phyloP scores from a whole-genome alignment of 345 rosid genomes.

The Acer saccharum region DNA sequence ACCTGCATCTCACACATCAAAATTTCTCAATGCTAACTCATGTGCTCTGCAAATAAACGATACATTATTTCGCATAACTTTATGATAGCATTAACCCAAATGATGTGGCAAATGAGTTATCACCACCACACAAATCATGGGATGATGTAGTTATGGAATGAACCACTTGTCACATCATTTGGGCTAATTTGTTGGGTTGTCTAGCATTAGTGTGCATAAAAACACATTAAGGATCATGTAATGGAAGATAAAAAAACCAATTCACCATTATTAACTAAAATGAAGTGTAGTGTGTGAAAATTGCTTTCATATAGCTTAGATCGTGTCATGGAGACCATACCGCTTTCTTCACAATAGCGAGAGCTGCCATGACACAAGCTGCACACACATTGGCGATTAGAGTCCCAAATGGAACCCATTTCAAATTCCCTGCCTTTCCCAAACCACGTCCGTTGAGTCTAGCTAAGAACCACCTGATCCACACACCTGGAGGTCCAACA shows the following conservation, averaged over 20 bases:
- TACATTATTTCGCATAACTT: neutral
- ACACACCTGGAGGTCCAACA: slow-evolving; percentile 79
- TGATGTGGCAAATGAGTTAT: too few relatives aligned
- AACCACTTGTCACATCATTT: too few relatives aligned
- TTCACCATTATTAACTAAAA: neutral
- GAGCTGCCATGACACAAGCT: slow-evolving; percentile 75
- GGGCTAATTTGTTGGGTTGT: too few relatives aligned
- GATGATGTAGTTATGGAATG: too few relatives aligned
- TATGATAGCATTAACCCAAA: neutral
- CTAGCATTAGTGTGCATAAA: neutral
- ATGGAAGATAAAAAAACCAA: neutral
- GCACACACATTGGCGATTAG: slow-evolving; percentile 81
- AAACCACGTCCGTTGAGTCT: slow-evolving; percentile 81
- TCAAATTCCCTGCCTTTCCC: slow-evolving; percentile 55
- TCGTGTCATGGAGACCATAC: slow-evolving; percentile 34
- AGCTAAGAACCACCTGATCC: slow-evolving; percentile 97
- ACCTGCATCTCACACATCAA: slow-evolving; percentile 46
- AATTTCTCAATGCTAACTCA: neutral
- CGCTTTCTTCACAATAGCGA: slow-evolving; percentile 58
- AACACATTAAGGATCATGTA: neutral
- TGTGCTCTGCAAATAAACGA: neutral
- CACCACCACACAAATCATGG: too few relatives aligned
- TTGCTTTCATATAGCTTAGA: neutral
- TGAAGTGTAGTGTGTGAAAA: neutral
- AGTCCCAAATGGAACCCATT: slow-evolving; percentile 96